Base-by-base conservation (phyloP, 441 rosid genomes). In the Erodium moschatum region DNA sequence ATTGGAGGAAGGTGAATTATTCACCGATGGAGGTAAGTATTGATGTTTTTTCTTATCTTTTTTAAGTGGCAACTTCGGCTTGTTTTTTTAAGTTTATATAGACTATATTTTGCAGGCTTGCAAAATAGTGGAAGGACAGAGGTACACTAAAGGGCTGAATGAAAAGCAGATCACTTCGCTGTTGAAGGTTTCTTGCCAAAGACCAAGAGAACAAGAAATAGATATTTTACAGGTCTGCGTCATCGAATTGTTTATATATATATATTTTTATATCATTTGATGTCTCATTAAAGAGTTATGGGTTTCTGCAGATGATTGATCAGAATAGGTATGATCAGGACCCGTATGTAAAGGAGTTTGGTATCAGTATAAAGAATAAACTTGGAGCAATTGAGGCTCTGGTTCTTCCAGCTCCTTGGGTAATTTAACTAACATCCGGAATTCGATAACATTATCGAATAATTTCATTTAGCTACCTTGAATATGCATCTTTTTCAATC, bases 361-460 rank as follows among this genome's bases (percentile, higher is more conserved):
- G 93, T 46, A 79, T 93, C 64, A 89, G 83, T 16, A 88, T 94
- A 78, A 86, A 95, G 33, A 95, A 87, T 69, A 94, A 88, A 77
- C 75, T 88, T 72, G 92, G 96, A 46, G 86, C 94, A 48, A 93
- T 94, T 9, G 98, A 94, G 72, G 98, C 98, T 65, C 84, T 97
- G 33, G 90, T 94, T 77, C 97, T 94, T 65, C 98, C 98, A 75
- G 92, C 98, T n/a, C 97, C 98, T 18, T 89, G 97, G 98, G 98
- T 94, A 89, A 79, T 38, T 50, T 48, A 18, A 33, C 65, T 70
- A 13, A 27, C 3, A 54, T 12, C 24, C 64, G 9, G 33, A 38
- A 6, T 64, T 73, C 11, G n/a, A 10, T 20, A 60, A 60, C 3
- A 10, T 27, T 1, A 33, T 0, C 1, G 27, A 2, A 24, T 2